These are phyloP conservation scores for Mycothermus thermophilus DNA, from an alignment of 495 filamentous ascomycete species.

Conservation along the genomic window DNA sequence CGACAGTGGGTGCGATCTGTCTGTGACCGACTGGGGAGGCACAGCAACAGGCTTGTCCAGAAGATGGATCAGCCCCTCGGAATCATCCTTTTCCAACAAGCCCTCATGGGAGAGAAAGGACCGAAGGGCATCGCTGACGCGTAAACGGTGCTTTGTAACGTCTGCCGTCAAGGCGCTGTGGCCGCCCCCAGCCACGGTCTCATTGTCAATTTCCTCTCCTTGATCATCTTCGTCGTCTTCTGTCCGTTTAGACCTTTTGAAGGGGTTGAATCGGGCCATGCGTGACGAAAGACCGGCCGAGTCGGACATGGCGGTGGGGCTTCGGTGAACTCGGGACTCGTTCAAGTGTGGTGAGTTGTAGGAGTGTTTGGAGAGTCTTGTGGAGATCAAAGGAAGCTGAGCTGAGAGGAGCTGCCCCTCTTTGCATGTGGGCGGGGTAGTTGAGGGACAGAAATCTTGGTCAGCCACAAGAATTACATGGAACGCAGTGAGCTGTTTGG, in stretches of 20 bases:
- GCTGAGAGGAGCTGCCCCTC: no score
- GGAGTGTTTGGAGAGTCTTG: no score
- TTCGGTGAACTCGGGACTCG: no score
- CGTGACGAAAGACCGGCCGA: neutral
- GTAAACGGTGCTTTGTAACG: constrained; percentile 27
- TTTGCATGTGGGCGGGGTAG: no score
- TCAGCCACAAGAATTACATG: no score
- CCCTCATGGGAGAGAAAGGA: constrained; percentile 28
- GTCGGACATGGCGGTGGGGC: neutral
- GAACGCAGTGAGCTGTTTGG: no score
- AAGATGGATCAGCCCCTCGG: constrained; percentile 16
- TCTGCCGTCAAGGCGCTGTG: constrained; percentile 25
- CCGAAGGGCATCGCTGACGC: constrained; percentile 34
- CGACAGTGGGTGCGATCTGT: constrained; percentile 33
- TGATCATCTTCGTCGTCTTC: constrained; percentile 34
- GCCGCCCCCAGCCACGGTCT: constrained; percentile 36
- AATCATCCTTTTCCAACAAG: constrained; percentile 24
- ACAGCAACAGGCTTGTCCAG: constrained; percentile 32
- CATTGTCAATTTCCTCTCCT: constrained; percentile 32
- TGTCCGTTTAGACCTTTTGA: constrained; percentile 6
- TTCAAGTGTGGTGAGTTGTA: no score
- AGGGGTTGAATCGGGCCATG: constrained; percentile 12
- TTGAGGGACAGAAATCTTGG: no score
- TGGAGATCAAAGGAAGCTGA: no score
- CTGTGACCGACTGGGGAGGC: constrained; percentile 28